Base-by-base conservation (phyloP, 2,329 filamentous ascomycete genomes). In the Neonectria faginata region DNA sequence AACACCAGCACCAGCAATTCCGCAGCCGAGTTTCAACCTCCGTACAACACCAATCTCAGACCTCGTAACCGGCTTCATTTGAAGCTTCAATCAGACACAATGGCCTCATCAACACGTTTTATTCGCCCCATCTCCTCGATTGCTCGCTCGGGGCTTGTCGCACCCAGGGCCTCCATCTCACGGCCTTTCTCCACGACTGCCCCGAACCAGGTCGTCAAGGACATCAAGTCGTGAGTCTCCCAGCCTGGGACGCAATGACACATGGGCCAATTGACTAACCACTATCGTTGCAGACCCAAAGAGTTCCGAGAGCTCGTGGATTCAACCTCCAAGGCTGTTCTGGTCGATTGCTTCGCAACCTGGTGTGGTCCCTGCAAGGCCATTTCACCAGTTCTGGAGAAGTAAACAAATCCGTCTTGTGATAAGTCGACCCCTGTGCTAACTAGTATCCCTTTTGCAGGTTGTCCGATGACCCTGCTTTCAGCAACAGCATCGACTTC, bases 361-460 rank as follows among this genome's bases (percentile, higher is more conserved):
- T 97, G 94, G 94, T 98, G 95, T 84, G 94, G 93, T 65, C 95
- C 95, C 65, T 98, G 95, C 91, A 97, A 94, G 85, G 86, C 90
- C 74, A 96, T 97, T 75, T 88, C 93, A 18, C 95, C 94, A 64
- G 80, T 89, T 67, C 83, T 97, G 62, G 69, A 70, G 55, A 70
- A 73, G 73, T 78, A 71, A 61, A 75, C 62, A 18, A 8, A 29
- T 8, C 12, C 14, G 18, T 36, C 9, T 7, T 8, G 22, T 29
- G 10, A 5, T 16, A 3, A 1, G 8, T 10, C 2, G 3, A 10
- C 7, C 51, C 16, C 22, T 9, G 25, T n/a, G n/a, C 20, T 63
- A 12, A 45, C 12, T 31, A 50, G 6, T 10, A 12, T 10, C 1
- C 3, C 25, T 2, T 6, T 0, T 20, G n/a, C 8, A 78, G 76